Conservation (phyloP, 2,329 filamentous ascomycete species). For the Beauveria brongniartii region DNA sequence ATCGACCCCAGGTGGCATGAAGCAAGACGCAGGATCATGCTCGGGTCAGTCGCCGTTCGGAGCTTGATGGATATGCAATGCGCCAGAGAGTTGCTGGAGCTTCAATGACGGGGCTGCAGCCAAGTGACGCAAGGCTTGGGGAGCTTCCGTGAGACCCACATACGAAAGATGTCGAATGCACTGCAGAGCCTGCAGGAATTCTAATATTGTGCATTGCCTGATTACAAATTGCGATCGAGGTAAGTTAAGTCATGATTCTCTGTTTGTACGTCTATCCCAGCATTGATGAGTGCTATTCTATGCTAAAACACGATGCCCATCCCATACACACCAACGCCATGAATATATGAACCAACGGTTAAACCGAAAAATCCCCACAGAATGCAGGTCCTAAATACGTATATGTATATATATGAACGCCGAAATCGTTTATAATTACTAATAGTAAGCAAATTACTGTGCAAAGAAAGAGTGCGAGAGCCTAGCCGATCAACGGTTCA, state of each 20-base stretch:
- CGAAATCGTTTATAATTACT: background rate
- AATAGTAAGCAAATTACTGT: background rate
- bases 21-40: background rate
- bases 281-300: background rate
- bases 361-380: background rate
- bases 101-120: background rate
- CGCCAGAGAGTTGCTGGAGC: background rate
- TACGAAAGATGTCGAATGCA: background rate
- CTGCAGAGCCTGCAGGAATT: background rate
- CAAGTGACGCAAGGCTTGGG: background rate
- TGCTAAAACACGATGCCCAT: background rate
- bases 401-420: background rate
- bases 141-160: background rate
- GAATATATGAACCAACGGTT: background rate
- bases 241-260: background rate
- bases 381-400: background rate
- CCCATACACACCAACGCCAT: background rate
- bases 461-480: background rate
- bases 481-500: background rate
- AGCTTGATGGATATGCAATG: background rate
- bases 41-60: background rate
- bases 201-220: background rate
- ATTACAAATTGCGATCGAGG: background rate
- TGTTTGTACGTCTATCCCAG: background rate
- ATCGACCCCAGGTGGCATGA: background rate